A percentile compares a stretch with the other conserved stretches of the same genome.
Evolutionary conservation across 257 asterid genomes (phyloP).

Genomic region (Capsicum pubescens): DNA sequence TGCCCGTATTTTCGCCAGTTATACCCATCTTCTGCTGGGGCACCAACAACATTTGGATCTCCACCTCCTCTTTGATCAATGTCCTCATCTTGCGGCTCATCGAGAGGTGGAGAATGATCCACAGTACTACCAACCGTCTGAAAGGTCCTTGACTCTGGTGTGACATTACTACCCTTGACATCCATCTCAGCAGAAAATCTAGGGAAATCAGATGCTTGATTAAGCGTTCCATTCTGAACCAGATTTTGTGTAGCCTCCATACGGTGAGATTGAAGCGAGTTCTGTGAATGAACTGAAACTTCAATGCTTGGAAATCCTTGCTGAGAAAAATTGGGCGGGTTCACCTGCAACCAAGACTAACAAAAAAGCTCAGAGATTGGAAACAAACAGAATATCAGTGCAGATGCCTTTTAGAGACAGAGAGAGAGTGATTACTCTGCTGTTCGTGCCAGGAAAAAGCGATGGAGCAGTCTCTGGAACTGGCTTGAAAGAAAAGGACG

Average conservation of each 20-base stretch:
- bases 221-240: constrained; percentile 33
- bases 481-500: constrained; percentile 72
- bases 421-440: constrained; percentile 52
- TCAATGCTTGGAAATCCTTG: constrained; percentile 52
- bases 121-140: constrained; percentile 39
- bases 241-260: constrained; percentile 39
- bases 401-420: constrained; percentile 9
- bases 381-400: not conserved
- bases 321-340: constrained; percentile 44
- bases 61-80: constrained; percentile 59
- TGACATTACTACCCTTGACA: constrained; percentile 37
- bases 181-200: constrained; percentile 45
- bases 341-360: constrained; percentile 41
- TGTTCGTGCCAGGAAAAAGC: constrained; percentile 45
- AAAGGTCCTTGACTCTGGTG: constrained; percentile 41
- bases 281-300: constrained; percentile 48
- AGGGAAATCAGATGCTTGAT: constrained; percentile 47
- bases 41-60: constrained; percentile 56
- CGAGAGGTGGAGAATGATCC: constrained; percentile 67
- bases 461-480: constrained; percentile 52
- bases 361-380: constrained; percentile 27
- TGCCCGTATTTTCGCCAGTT: constrained; percentile 94
- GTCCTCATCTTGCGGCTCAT: constrained; percentile 58
- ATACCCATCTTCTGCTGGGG: constrained; percentile 74
- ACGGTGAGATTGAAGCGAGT: constrained; percentile 32